Percentiles rank a stretch among this genome's conserved stretches.
Evolutionary conservation across 73 alveolate species (phyloP).

Genomic region (Loxodes magnus): DNA sequence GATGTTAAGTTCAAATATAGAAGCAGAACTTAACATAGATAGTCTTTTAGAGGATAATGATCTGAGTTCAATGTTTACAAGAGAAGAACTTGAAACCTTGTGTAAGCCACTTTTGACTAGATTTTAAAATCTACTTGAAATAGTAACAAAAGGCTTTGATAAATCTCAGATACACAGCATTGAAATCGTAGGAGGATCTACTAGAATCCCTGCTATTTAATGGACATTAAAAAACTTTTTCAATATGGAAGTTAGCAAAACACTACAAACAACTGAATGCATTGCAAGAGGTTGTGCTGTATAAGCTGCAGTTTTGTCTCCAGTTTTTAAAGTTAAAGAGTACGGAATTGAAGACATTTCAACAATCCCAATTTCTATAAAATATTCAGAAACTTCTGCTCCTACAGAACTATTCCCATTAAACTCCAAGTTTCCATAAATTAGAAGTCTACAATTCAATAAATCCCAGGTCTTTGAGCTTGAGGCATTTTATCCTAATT

Average conservation of each 20-base stretch:
- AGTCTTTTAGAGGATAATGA: slow-evolving; percentile 90
- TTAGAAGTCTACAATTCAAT: too few species aligned
- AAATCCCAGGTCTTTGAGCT: too few species aligned
- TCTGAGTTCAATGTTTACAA: slow-evolving; percentile 51
- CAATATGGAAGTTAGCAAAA: slow-evolving; percentile 78
- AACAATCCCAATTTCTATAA: slow-evolving; percentile 39
- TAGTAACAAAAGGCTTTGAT: slow-evolving; percentile 42
- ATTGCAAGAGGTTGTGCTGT: slow-evolving; percentile 98
- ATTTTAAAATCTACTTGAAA: slow-evolving; percentile 37
- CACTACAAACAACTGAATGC: slow-evolving; percentile 92
- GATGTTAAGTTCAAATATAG: slow-evolving; percentile 81
- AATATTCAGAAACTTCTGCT: too few species aligned
- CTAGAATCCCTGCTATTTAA: slow-evolving; percentile 86
- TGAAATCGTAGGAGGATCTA: slow-evolving; percentile 94
- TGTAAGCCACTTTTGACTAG: slow-evolving; percentile 37
- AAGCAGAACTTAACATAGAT: slow-evolving; percentile 70
- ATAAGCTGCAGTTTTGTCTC: slow-evolving; percentile 95
- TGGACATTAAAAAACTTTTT: slow-evolving; percentile 62
- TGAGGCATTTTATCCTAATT: too few species aligned
- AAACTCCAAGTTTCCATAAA: too few species aligned
- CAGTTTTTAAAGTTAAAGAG: slow-evolving; percentile 83
- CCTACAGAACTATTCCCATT: too few species aligned
- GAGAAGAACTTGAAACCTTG: slow-evolving; percentile 84
- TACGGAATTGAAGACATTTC: slow-evolving; percentile 69
- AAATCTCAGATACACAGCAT: slow-evolving; percentile 53